phyloP scores from a whole-genome alignment of 2,329 filamentous ascomycete genomes.

The Teratosphaeria epicoccoides region DNA sequence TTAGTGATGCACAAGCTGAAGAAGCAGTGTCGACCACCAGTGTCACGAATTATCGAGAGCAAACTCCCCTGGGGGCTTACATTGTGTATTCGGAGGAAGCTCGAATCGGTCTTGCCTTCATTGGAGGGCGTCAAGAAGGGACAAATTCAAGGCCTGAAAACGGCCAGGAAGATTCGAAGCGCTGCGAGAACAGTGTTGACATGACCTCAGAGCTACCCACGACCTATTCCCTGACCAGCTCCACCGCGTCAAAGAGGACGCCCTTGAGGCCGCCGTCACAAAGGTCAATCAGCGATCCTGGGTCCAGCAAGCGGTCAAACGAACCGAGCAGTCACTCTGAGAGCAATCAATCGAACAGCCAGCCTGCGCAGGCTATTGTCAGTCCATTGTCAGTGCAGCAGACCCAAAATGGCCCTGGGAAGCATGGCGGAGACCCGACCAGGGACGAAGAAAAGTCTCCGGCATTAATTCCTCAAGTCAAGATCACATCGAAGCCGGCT shows the following conservation, averaged over 20 bases:
- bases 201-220: conserved; percentile 25
- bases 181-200: conserved; percentile 7
- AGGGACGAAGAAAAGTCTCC: neutral
- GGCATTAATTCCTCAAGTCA: neutral
- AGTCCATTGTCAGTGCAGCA: neutral
- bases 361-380: neutral
- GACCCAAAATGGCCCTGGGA: neutral
- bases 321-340: neutral
- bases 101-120: neutral
- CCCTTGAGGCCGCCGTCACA: conserved; percentile 7
- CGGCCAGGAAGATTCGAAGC: neutral
- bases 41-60: neutral
- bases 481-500: neutral
- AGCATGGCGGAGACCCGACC: neutral
- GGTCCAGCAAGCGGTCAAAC: conserved; percentile 1
- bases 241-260: conserved; percentile 13
- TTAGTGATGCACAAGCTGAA: neutral
- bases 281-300: conserved; percentile 16
- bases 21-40: neutral
- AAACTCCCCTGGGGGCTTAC: neutral
- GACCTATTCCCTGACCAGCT: conserved; percentile 25
- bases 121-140: neutral
- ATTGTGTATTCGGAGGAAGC: neutral
- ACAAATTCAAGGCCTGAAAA: neutral
- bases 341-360: neutral